These are phyloP conservation scores for Piper betle DNA, from an alignment of 164 flowering plant species.

Conservation along the genomic window DNA sequence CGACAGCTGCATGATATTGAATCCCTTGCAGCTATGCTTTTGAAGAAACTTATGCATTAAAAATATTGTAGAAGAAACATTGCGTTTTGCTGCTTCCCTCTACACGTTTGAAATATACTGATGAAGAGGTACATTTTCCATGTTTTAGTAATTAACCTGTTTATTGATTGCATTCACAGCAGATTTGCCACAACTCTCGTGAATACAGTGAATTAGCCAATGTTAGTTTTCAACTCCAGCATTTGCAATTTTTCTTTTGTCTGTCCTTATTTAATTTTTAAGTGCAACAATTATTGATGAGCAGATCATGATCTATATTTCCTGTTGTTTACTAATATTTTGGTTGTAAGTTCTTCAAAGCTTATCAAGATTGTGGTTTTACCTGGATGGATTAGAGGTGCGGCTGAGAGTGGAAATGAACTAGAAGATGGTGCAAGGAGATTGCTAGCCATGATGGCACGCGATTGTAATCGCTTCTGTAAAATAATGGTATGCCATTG, in stretches of 20 bases:
- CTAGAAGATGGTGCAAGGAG: conserved; percentile 47
- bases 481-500: conserved; percentile 67
- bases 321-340: background rate
- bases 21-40: conserved; percentile 43
- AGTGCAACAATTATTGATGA: background rate
- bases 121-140: conserved; percentile 74
- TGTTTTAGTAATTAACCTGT: background rate
- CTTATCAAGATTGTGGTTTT: background rate
- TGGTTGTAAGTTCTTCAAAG: background rate
- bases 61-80: conserved; percentile 37
- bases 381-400: conserved; percentile 36
- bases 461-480: conserved; percentile 80
- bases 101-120: conserved; percentile 28
- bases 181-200: background rate
- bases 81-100: conserved; percentile 25
- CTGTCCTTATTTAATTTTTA: too few species aligned
- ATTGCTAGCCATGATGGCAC: conserved; percentile 67
- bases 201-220: background rate
- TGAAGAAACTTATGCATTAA: conserved; percentile 53
- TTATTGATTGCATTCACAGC: background rate
- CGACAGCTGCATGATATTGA: conserved; percentile 75
- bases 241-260: too few species aligned
- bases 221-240: background rate
- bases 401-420: conserved; percentile 40
- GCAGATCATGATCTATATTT: background rate